Conservation (phyloP, 2,329 filamentous ascomycete species). For the Diaporthe amygdali region DNA sequence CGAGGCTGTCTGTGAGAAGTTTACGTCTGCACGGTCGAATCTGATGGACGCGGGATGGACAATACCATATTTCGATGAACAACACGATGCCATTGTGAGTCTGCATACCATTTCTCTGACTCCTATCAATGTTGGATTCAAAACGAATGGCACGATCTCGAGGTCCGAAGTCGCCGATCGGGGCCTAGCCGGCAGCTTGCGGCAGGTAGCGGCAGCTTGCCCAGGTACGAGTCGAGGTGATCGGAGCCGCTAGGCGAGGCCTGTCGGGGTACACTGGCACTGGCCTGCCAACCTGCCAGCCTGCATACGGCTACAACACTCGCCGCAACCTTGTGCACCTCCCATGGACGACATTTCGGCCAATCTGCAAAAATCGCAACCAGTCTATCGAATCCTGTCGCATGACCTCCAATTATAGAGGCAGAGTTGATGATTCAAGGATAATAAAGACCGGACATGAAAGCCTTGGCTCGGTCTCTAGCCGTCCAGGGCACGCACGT, state of each 20-base stretch:
- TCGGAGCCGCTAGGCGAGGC: neutral
- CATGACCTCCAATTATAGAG: neutral
- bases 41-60: neutral
- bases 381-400: neutral
- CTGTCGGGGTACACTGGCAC: neutral
- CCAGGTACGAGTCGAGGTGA: neutral
- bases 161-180: slow-evolving; percentile 7
- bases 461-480: neutral
- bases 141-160: neutral
- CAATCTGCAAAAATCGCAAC: neutral
- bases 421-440: neutral
- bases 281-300: too few relatives aligned
- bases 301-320: neutral
- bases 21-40: neutral
- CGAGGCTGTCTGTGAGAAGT: neutral
- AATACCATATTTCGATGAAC: neutral
- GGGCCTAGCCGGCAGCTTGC: neutral
- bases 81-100: neutral
- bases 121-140: neutral
- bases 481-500: neutral
- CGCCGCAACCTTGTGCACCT: neutral
- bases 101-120: neutral
- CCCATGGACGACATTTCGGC: neutral
- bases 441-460: neutral
- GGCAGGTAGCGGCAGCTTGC: neutral